Evolutionary conservation across 306 rosid genomes (phyloP).

Genomic region (Quercus ilex): DNA sequence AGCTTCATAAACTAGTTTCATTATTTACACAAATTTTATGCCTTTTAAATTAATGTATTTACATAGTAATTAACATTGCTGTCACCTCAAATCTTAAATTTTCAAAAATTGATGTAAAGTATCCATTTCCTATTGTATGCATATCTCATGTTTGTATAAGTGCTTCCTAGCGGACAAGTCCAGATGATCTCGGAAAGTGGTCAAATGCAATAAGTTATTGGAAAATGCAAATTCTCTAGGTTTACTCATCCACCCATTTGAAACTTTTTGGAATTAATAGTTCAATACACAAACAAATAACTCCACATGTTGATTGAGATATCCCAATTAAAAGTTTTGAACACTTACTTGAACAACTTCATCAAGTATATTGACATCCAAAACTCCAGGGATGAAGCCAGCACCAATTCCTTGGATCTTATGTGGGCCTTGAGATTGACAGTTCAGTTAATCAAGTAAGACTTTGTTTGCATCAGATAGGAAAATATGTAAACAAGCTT

Average conservation of each 20-base stretch:
- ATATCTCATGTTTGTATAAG: no score
- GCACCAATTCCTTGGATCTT: constrained; percentile 99
- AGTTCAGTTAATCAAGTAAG: constrained; percentile 27
- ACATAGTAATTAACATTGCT: no score
- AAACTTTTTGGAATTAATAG: not conserved
- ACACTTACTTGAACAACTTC: constrained; percentile 83
- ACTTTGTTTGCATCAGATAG: not conserved
- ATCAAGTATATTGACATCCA: constrained; percentile 64
- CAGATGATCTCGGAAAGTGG: no score
- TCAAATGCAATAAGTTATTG: not conserved
- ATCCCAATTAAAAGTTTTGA: constrained; percentile 11
- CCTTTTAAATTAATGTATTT: no score
- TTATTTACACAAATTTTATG: no score
- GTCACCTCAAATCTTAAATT: no score
- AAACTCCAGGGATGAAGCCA: constrained; percentile 93
- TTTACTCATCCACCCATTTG: not conserved
- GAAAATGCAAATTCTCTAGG: not conserved
- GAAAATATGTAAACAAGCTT: not conserved
- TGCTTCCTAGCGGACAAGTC: no score
- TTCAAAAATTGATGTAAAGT: no score
- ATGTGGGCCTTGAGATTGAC: constrained; percentile 70
- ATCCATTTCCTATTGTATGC: no score
- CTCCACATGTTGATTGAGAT: not conserved
- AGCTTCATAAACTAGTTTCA: no score
- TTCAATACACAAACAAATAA: not conserved